Conservation (phyloP, 257 asterid species). For the Coffea canephora region DNA sequence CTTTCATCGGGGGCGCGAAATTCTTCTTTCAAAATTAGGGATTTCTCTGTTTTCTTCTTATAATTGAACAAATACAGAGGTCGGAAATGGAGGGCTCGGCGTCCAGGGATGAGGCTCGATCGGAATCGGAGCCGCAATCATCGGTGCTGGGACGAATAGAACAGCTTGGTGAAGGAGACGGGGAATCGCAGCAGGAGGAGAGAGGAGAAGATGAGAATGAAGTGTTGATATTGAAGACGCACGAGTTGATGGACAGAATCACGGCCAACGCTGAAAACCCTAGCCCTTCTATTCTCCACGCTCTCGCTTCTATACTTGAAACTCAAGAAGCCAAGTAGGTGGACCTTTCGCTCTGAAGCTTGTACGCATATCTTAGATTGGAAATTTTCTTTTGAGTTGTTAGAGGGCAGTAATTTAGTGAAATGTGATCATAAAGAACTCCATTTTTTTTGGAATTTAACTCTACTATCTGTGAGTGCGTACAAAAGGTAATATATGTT, state of each 20-base stretch:
- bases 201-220: slow-evolving; percentile 60
- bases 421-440: neutral
- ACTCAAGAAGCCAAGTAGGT: slow-evolving; percentile 76
- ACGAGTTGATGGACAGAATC: slow-evolving; percentile 70
- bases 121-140: slow-evolving; percentile 5
- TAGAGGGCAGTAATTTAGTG: neutral
- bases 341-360: neutral
- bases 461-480: neutral
- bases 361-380: neutral
- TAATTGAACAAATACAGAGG: neutral
- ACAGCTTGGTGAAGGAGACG: slow-evolving; percentile 14
- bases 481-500: neutral
- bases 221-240: slow-evolving; percentile 58
- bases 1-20: no score
- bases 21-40: neutral
- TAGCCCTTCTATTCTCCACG: slow-evolving; percentile 71
- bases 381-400: neutral
- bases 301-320: slow-evolving; percentile 80
- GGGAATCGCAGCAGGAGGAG: slow-evolving; percentile 30
- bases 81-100: slow-evolving; percentile 22
- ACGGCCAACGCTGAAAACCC: slow-evolving; percentile 81
- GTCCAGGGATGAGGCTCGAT: slow-evolving; percentile 13
- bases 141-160: neutral
- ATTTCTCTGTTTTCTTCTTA: neutral
- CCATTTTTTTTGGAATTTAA: neutral